Conservation (phyloP, 2,329 filamentous ascomycete genomes). For the Exophiala aquamarina region DNA sequence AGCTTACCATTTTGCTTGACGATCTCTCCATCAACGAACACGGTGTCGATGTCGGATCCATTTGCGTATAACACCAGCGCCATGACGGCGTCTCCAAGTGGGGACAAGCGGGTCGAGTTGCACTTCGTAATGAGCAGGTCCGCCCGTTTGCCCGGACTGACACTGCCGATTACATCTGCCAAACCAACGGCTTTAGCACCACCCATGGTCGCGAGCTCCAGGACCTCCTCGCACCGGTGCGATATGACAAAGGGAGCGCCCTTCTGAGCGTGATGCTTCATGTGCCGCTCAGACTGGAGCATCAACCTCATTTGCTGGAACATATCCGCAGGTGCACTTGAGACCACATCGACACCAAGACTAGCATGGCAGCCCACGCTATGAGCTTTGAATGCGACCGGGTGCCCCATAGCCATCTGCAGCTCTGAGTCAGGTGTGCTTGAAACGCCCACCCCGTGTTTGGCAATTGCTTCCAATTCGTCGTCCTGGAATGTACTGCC, state of each 20-base stretch:
- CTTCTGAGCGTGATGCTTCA: slow-evolving; percentile 17
- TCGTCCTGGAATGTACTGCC: slow-evolving; percentile 2
- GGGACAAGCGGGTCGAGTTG: slow-evolving; percentile 28
- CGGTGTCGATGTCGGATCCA: slow-evolving; percentile 29
- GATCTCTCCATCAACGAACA: slow-evolving; percentile 32
- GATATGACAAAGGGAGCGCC: slow-evolving; percentile 14
- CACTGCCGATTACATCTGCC: slow-evolving; percentile 29
- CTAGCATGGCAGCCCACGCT: slow-evolving; percentile 22
- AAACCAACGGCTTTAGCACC: slow-evolving; percentile 31
- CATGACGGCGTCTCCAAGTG: slow-evolving; percentile 30
- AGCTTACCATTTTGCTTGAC: slow-evolving; percentile 24
- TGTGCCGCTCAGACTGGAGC: slow-evolving; percentile 29
- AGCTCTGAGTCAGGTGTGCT: slow-evolving; percentile 34
- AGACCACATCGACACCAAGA: slow-evolving; percentile 33
- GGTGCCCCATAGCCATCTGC: slow-evolving; percentile 33
- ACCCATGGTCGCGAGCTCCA: slow-evolving; percentile 32
- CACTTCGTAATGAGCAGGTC: slow-evolving; percentile 34
- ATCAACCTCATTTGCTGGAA: slow-evolving; percentile 32
- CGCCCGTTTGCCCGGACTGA: slow-evolving; percentile 32
- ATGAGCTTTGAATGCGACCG: slow-evolving; percentile 29
- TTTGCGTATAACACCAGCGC: slow-evolving; percentile 32
- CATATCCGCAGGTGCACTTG: slow-evolving; percentile 31
- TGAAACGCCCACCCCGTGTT: slow-evolving; percentile 25
- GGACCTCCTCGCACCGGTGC: slow-evolving; percentile 25
- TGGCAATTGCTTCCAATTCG: slow-evolving; percentile 24